These are phyloP conservation scores for Microglena sp. DNA, from an alignment of 139 green algal genomes.

Conservation along the genomic window DNA sequence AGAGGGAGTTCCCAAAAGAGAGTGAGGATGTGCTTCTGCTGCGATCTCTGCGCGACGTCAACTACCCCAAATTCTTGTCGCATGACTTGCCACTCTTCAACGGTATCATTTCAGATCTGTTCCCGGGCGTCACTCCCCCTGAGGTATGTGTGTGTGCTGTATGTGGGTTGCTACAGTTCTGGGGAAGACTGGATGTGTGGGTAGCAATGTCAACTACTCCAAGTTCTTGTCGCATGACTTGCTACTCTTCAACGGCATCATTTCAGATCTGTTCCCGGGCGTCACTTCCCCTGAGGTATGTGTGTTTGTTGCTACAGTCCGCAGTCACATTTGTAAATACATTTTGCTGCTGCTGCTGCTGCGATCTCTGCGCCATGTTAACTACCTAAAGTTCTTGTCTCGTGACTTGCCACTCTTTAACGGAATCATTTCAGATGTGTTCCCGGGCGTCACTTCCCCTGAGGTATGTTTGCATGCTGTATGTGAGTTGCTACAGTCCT, in stretches of 20 bases:
- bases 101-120: constrained; percentile 68
- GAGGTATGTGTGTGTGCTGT: too few species aligned
- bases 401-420: constrained; percentile 67
- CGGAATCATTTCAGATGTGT: constrained; percentile 49
- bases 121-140: constrained; percentile 41
- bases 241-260: constrained; percentile 63
- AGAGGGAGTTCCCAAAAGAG: constrained; percentile 57
- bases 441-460: constrained; percentile 4
- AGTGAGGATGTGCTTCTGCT: constrained; percentile 63
- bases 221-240: constrained; percentile 70
- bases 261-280: constrained; percentile 65
- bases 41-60: constrained; percentile 58
- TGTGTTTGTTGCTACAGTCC: too few species aligned
- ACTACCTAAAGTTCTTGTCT: constrained; percentile 66
- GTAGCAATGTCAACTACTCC: constrained; percentile 62
- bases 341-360: constrained; percentile 63
- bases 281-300: constrained; percentile 31
- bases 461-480: too few species aligned
- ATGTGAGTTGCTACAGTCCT: constrained; percentile 1
- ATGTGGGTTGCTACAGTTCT: constrained; percentile 1
- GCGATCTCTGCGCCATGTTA: constrained; percentile 57
- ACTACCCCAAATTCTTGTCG: constrained; percentile 66
- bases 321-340: too few species aligned
- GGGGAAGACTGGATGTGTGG: too few species aligned
- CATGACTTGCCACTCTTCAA: constrained; percentile 68